Percentiles rank a stretch among this genome's conserved stretches.
These are phyloP conservation scores for Fusarium cicatricum DNA, from an alignment of 2,329 filamentous ascomycete genomes.

Conservation along the genomic window DNA sequence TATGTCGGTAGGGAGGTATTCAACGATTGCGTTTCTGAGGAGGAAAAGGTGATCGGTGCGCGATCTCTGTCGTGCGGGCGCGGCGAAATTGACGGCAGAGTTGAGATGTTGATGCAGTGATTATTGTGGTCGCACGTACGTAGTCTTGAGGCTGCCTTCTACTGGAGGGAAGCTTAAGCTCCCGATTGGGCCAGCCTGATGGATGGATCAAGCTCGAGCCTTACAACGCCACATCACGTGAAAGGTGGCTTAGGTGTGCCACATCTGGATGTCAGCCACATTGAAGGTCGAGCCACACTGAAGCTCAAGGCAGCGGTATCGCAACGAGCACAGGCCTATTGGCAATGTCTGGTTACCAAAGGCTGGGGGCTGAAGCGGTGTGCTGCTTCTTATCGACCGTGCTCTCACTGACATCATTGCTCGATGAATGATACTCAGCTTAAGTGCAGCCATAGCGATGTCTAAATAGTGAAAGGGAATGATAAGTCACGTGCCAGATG, in stretches of 20 bases:
- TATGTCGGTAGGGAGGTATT: slow-evolving; percentile 16
- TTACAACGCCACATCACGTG: slow-evolving; percentile 32
- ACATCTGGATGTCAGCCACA: slow-evolving; percentile 20
- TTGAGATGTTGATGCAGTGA: slow-evolving; percentile 33
- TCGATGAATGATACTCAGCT: neutral
- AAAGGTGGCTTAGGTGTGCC: neutral
- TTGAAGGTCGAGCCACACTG: neutral
- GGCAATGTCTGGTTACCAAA: neutral
- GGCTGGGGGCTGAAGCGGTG: neutral
- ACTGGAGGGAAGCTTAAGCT: slow-evolving; percentile 40
- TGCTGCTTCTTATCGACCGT: slow-evolving; percentile 4
- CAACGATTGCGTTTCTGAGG: slow-evolving; percentile 25
- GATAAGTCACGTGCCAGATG: too few species aligned
- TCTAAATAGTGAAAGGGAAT: too few species aligned
- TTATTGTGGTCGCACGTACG: slow-evolving; percentile 42
- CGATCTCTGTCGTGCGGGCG: slow-evolving; percentile 29
- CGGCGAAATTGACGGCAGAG: slow-evolving; percentile 24
- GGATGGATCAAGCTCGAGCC: slow-evolving; percentile 28
- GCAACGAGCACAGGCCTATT: too few species aligned
- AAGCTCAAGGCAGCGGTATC: neutral
- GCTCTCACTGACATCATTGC: slow-evolving; percentile 25
- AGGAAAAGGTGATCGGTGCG: slow-evolving; percentile 13
- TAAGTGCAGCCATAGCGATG: too few species aligned
- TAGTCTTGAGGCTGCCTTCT: slow-evolving; percentile 46
- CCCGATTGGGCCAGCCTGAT: slow-evolving; percentile 39